These are phyloP conservation scores for Mucor racemosus DNA, from an alignment of 371 early-diverging fungal species.

Conservation along the genomic window DNA sequence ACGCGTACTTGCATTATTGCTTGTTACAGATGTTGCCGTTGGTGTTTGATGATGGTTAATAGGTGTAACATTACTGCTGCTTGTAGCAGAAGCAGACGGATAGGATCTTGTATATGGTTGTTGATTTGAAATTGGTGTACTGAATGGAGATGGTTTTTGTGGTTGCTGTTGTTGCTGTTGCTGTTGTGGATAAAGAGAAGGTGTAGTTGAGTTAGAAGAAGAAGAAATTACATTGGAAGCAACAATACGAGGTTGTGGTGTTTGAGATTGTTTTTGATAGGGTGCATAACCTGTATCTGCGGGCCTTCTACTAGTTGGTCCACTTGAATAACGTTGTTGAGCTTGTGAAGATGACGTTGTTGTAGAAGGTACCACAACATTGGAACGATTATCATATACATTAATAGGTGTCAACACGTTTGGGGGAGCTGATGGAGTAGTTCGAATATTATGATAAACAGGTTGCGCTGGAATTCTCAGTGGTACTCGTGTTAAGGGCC, in stretches of 20 bases:
- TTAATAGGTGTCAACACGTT: conserved; percentile 1
- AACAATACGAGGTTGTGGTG: conserved; percentile 7
- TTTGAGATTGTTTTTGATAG: conserved; percentile 28
- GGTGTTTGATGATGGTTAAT: conserved; percentile 24
- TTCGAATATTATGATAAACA: conserved; percentile 18
- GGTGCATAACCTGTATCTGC: conserved; percentile 21
- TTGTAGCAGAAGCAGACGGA: conserved; percentile 4
- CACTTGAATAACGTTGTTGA: conserved; percentile 5
- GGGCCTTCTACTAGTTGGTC: conserved; percentile 12
- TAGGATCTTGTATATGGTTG: not conserved
- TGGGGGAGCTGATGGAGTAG: conserved; percentile 11
- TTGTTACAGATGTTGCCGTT: not conserved
- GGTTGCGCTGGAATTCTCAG: conserved; percentile 25
- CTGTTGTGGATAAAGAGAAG: not conserved
- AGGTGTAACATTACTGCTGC: conserved; percentile 2
- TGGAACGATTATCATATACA: conserved; percentile 12
- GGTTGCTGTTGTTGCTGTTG: conserved; percentile 9
- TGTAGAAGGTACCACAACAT: not conserved
- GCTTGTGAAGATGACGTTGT: not conserved
- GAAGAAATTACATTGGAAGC: not conserved
- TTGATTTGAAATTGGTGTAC: not conserved
- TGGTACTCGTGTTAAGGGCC: conserved; percentile 23
- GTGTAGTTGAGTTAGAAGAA: not conserved
- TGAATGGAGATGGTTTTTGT: conserved; percentile 17
- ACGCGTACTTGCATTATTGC: not conserved